Base-by-base conservation (phyloP, 345 rosid genomes). In the Boechera retrofracta region DNA sequence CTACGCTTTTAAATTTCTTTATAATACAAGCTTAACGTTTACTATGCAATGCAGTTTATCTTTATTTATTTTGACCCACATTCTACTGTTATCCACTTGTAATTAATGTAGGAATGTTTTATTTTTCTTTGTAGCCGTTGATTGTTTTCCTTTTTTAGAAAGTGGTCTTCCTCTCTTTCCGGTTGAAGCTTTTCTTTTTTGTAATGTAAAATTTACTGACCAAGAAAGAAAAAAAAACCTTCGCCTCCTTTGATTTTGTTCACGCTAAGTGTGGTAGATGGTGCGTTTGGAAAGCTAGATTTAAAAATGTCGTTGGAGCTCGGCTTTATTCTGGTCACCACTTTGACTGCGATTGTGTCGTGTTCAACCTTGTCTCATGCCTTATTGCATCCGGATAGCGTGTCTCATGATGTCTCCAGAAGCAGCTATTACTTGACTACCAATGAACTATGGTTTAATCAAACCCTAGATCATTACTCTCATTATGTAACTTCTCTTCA, bases 391-490 rank as follows among this genome's bases (percentile, higher is more conserved):
- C 81, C 85, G 21, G 79, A 78, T 24, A 49, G 57, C 10, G 11
- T 71, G 66, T 62, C 82, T 69, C 56, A 81, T 78, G 77, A 62
- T 57, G 53, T 82, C 38, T 71, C 87, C n/a, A 60, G 24, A 54
- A 69, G 42, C 53, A 6, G 67, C 78, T 47, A 67, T 49, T 91
- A 78, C 84, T 86, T 89, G 85, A 94, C 93, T 67, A 86, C 90
- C 15, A 21, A 84, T 32, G 90, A 80, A 51, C 89, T 82, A 67
- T 94, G 94, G 97, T 86, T 90, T 82, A 82, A 87, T 81, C 97
- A 94, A 79, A 91, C 86, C 74, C 86, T 94, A 73, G 94, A 94
- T 84, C 97, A 94, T 80, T 88, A 74, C 79, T 89, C 94, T 60
- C 91, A 96, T 54, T 74, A 82, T 47, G 97, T 94, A 87, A 44